Conservation (phyloP, 371 early-diverging fungal genomes). For the Dichotomocladium elegans region DNA sequence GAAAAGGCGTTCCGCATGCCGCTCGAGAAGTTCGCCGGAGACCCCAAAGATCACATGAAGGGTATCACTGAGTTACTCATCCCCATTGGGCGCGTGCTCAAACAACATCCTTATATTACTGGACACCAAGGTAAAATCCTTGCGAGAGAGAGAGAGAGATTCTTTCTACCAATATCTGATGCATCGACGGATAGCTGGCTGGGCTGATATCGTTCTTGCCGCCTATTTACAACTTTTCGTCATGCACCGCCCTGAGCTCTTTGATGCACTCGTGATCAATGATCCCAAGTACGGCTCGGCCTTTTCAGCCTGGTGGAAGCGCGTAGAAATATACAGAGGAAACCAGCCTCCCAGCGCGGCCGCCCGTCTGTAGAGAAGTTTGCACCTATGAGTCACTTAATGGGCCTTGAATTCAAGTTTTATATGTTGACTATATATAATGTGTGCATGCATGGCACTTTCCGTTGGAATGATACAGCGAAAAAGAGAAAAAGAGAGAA, state of each 20-base stretch:
- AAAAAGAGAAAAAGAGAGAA: too few relatives aligned
- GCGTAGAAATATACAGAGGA: conserved; percentile 13
- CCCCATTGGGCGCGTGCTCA: conserved; percentile 4
- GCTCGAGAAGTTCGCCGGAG: conserved; percentile 14
- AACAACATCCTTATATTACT: conserved; percentile 12
- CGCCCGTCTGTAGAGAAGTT: not conserved
- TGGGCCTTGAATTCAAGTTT: too few relatives aligned
- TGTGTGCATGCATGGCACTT: too few relatives aligned
- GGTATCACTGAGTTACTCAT: conserved; percentile 5
- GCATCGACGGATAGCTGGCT: too few relatives aligned
- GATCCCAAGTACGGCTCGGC: conserved; percentile 3
- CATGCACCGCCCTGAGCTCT: conserved; percentile 9
- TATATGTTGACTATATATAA: too few relatives aligned
- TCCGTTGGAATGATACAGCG: too few relatives aligned
- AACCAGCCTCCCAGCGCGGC: not conserved
- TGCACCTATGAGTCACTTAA: too few relatives aligned
- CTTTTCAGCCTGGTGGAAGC: conserved; percentile 7
- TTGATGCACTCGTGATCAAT: conserved; percentile 7
- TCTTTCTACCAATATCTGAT: too few relatives aligned
- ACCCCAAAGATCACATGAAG: conserved; percentile 5
- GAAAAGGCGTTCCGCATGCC: conserved; percentile 10
- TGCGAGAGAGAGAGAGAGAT: too few relatives aligned
- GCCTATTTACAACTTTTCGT: conserved; percentile 7
- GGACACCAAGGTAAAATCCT: conserved; percentile 16
- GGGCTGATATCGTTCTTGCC: conserved; percentile 17